These are phyloP conservation scores for Talaromyces proteolyticus DNA, from an alignment of 495 filamentous ascomycete species.

Conservation along the genomic window DNA sequence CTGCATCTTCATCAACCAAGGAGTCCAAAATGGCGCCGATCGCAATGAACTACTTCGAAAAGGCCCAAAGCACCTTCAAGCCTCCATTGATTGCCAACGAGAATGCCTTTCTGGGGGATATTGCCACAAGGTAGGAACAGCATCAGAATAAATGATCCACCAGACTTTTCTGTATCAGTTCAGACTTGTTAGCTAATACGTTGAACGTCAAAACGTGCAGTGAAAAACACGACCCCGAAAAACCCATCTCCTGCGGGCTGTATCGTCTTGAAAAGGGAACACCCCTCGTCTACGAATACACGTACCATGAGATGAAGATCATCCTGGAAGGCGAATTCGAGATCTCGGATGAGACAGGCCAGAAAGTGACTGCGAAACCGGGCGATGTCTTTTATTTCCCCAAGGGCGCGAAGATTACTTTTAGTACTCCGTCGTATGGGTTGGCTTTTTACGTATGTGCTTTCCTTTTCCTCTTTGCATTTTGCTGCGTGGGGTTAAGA, in stretches of 20 bases:
- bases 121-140: conserved; percentile 46
- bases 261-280: conserved; percentile 72
- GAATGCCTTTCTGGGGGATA: conserved; percentile 67
- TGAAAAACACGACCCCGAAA: conserved; percentile 50
- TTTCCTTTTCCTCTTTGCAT: background rate
- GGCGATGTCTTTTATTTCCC: conserved; percentile 78
- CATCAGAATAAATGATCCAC: too few species aligned
- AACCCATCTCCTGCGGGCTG: conserved; percentile 63
- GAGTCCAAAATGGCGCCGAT: conserved; percentile 21
- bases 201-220: conserved; percentile 21
- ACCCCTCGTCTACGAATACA: conserved; percentile 67
- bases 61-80: conserved; percentile 60
- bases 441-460: conserved; percentile 58
- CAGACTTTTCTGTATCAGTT: background rate
- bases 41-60: conserved; percentile 45
- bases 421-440: conserved; percentile 63
- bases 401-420: conserved; percentile 72
- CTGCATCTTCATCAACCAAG: background rate
- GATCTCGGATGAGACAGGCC: conserved; percentile 64
- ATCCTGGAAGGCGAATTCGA: conserved; percentile 73
- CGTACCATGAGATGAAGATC: conserved; percentile 77
- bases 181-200: background rate
- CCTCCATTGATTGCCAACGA: conserved; percentile 68
- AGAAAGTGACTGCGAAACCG: conserved; percentile 58
- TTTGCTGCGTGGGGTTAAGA: background rate